Evolutionary conservation across 2,329 filamentous ascomycete species (phyloP).

Genomic region (Fusarium dlaminii): DNA sequence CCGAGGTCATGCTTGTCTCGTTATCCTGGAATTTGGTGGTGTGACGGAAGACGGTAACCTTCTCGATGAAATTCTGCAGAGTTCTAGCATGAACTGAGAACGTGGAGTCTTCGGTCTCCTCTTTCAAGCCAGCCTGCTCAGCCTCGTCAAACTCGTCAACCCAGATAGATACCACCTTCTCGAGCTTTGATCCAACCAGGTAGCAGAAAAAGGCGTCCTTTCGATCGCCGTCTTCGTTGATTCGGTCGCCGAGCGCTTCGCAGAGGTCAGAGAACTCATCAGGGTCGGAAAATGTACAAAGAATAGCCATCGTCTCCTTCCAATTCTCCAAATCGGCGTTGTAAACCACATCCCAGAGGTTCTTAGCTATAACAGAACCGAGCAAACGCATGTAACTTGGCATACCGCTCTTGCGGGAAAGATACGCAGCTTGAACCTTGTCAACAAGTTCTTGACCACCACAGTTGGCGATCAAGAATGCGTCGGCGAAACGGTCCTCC

Average conservation of each 20-base stretch:
- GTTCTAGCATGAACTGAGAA: slow-evolving; percentile 92
- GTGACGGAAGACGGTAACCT: slow-evolving; percentile 95
- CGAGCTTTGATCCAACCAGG: slow-evolving; percentile 92
- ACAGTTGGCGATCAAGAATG: slow-evolving; percentile 97
- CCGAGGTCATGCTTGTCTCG: slow-evolving; percentile 75
- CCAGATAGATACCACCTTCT: slow-evolving; percentile 98
- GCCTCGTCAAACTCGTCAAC: slow-evolving; percentile 86
- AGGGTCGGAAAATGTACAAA: slow-evolving; percentile 94
- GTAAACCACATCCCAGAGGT: slow-evolving; percentile 97
- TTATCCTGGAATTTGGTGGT: slow-evolving; percentile 90
- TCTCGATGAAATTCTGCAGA: slow-evolving; percentile 95
- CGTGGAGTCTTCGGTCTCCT: slow-evolving; percentile 75
- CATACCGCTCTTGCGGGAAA: slow-evolving; percentile 81
- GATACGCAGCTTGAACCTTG: slow-evolving; percentile 91
- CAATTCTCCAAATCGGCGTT: slow-evolving; percentile 93
- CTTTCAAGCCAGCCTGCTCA: slow-evolving; percentile 78
- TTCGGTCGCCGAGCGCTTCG: slow-evolving; percentile 90
- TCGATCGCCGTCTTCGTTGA: slow-evolving; percentile 79
- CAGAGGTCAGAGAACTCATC: slow-evolving; percentile 94
- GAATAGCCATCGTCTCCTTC: slow-evolving; percentile 95
- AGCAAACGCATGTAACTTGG: slow-evolving; percentile 94
- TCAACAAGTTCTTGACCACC: slow-evolving; percentile 93
- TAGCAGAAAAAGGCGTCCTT: slow-evolving; percentile 98
- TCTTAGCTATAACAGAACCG: slow-evolving; percentile 92
- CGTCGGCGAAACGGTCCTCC: slow-evolving; percentile 91